A percentile compares a stretch with the other conserved stretches of the same genome.
Evolutionary conservation across 108 stramenopile species (phyloP).

Genomic region (Pseudonitzschia delicatissima): DNA sequence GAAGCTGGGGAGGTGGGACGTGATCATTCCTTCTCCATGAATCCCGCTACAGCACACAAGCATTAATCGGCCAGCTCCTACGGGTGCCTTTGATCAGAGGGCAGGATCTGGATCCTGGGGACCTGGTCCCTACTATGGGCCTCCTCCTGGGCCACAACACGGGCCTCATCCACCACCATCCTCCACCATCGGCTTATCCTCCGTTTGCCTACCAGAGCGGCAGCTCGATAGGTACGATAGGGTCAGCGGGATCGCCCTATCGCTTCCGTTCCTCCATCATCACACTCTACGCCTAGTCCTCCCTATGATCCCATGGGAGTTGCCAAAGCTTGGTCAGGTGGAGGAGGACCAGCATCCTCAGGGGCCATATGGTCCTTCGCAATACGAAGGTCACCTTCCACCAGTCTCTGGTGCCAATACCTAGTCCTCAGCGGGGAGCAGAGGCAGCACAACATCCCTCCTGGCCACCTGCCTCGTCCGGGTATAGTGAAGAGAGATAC

Average conservation of each 20-base stretch:
- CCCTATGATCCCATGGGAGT: slow-evolving; percentile 35
- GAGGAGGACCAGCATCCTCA: slow-evolving; percentile 12
- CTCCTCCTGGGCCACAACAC: slow-evolving; percentile 2
- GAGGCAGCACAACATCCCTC: not conserved
- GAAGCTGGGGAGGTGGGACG: slow-evolving; percentile 27
- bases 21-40: slow-evolving; percentile 32
- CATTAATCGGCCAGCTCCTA: slow-evolving; percentile 35
- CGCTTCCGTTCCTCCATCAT: slow-evolving; percentile 13
- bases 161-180: slow-evolving; percentile 25
- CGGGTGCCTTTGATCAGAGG: slow-evolving; percentile 24
- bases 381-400: slow-evolving; percentile 10
- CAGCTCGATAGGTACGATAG: slow-evolving; percentile 6
- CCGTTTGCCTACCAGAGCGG: slow-evolving; percentile 17
- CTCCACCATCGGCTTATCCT: slow-evolving; percentile 17
- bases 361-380: not conserved
- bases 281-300: slow-evolving; percentile 20
- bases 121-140: not conserved
- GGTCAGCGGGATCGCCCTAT: slow-evolving; percentile 5
- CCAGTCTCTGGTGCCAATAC: slow-evolving; percentile 1
- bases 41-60: slow-evolving; percentile 58
- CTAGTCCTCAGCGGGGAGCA: not conserved
- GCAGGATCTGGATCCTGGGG: slow-evolving; percentile 39
- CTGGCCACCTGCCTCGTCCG: slow-evolving; percentile 39
- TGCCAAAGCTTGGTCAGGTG: slow-evolving; percentile 35
- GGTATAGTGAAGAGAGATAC: slow-evolving; percentile 79